Evolutionary conservation across 1,284 basidiomycete species (phyloP), one percentile per base, ranked within the genome.

Genomic region (Mycosarcoma mackinlayi): DNA sequence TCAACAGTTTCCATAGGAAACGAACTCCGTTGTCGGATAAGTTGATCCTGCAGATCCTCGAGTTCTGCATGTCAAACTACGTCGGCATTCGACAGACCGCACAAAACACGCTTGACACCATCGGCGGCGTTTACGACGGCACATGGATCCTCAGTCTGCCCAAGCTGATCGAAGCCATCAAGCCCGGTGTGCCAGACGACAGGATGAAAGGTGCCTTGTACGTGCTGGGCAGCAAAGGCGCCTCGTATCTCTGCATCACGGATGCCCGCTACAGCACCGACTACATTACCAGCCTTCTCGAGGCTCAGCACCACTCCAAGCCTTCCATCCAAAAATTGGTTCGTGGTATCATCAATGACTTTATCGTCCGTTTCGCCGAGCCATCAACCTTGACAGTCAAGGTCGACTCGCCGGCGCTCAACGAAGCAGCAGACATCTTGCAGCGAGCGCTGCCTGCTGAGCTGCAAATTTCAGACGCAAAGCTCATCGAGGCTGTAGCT

Each of bases 161-260:
- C 1, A 86, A 85, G 23, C 53, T 80, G 31, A 90, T 95, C 76
- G 87, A 89, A 38, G 89, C 92, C 0, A 85, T 95, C 41, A 45
- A 61, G 28, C 68, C 63, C 10, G 54, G 57, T 6, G 73, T 61
- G 14, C 91, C 93, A 76, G 92, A 94, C 21, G 95, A 98, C 84
- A 87, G 91, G 47, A 96, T 96, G 89, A 98, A 98, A 84, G 92
- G 92, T 11, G 94, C 94, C 7, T 85, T 98, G 19, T 94, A 96
- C 81, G 87, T 94, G 23, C 85, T 98, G 9, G 90, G 89, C 80
- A 89, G 89, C 78, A 93, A 92, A 84, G 88, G 87, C 39, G 73
- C 69, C 53, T 86, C 62, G 39, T 80, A 83, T 55, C 67, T 80
- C 31, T 83, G 79, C 37, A 76, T 84, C 61, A 74, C 78, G 87